Evolutionary conservation across 2,329 filamentous ascomycete genomes (phyloP).

Genomic region (Neonectria magnoliae): DNA sequence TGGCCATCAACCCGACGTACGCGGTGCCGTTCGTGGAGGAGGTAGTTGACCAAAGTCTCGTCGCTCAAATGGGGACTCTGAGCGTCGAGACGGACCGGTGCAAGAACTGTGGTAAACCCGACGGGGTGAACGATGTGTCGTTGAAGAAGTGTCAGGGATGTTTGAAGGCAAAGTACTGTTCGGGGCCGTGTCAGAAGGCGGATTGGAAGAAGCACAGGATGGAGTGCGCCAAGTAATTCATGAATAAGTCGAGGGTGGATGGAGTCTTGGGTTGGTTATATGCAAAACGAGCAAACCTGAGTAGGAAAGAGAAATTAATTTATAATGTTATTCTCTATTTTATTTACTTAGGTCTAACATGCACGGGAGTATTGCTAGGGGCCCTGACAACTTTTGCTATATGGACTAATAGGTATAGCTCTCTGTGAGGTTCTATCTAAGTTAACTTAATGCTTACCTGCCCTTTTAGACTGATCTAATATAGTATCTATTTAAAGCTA

Average conservation of each 20-base stretch:
- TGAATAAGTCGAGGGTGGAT: neutral
- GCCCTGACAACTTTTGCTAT: too few species aligned
- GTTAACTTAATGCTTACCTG: too few species aligned
- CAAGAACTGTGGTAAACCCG: conserved; percentile 49
- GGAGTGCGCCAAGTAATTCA: conserved; percentile 48
- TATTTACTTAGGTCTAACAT: neutral
- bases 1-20: conserved; percentile 67
- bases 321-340: neutral
- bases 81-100: conserved; percentile 43
- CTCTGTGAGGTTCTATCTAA: too few species aligned
- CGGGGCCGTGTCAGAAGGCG: conserved; percentile 60
- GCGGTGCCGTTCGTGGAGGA: conserved; percentile 56
- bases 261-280: neutral
- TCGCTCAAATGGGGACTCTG: conserved; percentile 19
- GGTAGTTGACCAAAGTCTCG: conserved; percentile 44
- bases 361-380: too few species aligned
- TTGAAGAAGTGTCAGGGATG: conserved; percentile 60
- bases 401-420: too few species aligned
- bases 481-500: too few species aligned
- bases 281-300: neutral
- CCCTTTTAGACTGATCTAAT: too few species aligned
- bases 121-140: conserved; percentile 40
- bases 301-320: neutral
- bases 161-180: conserved; percentile 60
- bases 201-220: conserved; percentile 64